Percentiles rank a stretch among this genome's conserved stretches.
These are phyloP conservation scores for Globisporangium sylvaticum DNA, from an alignment of 352 stramenopile genomes.

Conservation along the genomic window DNA sequence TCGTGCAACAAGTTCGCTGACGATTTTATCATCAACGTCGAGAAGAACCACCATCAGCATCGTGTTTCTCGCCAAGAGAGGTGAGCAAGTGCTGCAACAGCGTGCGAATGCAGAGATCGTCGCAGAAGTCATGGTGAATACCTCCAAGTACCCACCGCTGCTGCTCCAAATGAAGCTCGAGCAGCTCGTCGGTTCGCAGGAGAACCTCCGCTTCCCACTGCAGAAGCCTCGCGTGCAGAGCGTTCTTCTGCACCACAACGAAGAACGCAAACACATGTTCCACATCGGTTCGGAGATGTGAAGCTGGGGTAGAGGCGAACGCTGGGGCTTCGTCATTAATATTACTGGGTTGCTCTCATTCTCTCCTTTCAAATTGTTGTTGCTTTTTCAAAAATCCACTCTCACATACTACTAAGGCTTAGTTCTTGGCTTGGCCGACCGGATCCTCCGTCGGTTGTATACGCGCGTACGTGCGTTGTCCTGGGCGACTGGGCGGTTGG, in stretches of 20 bases:
- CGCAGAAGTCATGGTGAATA: constrained; percentile 7
- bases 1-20: too few relatives aligned
- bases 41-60: not conserved
- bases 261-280: not conserved
- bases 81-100: not conserved
- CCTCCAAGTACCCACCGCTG: constrained; percentile 7
- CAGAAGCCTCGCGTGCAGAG: constrained; percentile 7
- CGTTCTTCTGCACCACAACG: constrained; percentile 1
- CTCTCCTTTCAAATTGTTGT: not conserved
- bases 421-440: not conserved
- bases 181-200: not conserved
- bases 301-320: not conserved
- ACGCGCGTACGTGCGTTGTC: not conserved
- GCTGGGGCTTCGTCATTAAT: constrained; percentile 4
- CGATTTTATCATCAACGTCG: too few relatives aligned
- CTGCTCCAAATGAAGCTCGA: constrained; percentile 5
- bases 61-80: not conserved
- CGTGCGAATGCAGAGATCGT: constrained; percentile 5
- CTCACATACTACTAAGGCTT: constrained; percentile 6
- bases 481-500: not conserved
- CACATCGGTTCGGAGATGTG: constrained; percentile 6
- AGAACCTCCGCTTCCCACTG: not conserved
- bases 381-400: constrained; percentile 6
- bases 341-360: constrained; percentile 1
- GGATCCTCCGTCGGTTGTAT: not conserved